Evolutionary conservation across 2,329 filamentous ascomycete species (phyloP).

Genomic region (Davidsoniella virescens): DNA sequence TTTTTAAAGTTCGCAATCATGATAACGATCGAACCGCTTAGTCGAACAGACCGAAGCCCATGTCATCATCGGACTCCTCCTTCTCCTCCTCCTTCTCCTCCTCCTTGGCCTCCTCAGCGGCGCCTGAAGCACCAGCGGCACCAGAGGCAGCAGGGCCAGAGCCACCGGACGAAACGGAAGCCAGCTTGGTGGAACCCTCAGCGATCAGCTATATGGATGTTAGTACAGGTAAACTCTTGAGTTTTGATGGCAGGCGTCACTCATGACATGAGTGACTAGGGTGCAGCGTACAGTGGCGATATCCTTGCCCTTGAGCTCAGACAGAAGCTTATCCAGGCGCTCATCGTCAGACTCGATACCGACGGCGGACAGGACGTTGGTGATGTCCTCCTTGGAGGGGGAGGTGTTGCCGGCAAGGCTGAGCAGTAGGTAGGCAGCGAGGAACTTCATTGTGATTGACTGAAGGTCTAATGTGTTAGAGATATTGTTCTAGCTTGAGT

Average conservation of each 20-base stretch:
- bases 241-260: no score
- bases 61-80: slow-evolving; percentile 27
- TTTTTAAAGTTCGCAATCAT: slow-evolving; percentile 13
- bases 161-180: slow-evolving; percentile 90
- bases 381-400: slow-evolving; percentile 75
- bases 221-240: slow-evolving; percentile 11
- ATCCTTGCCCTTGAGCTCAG: slow-evolving; percentile 82
- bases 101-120: slow-evolving; percentile 43
- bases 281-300: slow-evolving; percentile 63
- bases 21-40: slow-evolving; percentile 29
- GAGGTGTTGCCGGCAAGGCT: slow-evolving; percentile 80
- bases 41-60: slow-evolving; percentile 54
- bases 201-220: slow-evolving; percentile 55
- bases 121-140: slow-evolving; percentile 52
- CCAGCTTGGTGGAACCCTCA: slow-evolving; percentile 82
- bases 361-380: slow-evolving; percentile 76
- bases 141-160: slow-evolving; percentile 53
- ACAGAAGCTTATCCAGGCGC: slow-evolving; percentile 71
- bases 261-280: background rate
- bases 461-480: background rate
- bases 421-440: slow-evolving; percentile 98
- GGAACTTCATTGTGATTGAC: slow-evolving; percentile 84
- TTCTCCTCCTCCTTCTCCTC: slow-evolving; percentile 63
- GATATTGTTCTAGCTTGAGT: background rate
- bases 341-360: slow-evolving; percentile 87